A percentile compares a stretch with the other conserved stretches of the same genome.
Evolutionary conservation across 129 eudicot species (phyloP).

Genomic region (carrot (Daucus carota)): DNA sequence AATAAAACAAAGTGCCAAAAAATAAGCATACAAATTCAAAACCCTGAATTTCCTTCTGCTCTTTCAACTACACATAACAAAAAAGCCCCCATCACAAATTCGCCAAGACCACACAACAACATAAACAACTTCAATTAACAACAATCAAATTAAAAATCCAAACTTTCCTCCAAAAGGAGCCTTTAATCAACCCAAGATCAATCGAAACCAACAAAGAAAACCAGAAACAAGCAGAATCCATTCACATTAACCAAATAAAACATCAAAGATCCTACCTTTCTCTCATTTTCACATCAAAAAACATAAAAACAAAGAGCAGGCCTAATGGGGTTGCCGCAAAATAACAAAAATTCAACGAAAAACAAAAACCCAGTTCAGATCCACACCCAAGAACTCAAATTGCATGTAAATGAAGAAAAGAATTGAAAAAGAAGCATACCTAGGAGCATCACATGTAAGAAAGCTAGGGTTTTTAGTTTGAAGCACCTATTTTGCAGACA

Average conservation of each 20-base stretch:
- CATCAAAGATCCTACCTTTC: background rate
- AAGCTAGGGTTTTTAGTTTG: slow-evolving; percentile 33
- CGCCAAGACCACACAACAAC: background rate
- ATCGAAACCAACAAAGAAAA: background rate
- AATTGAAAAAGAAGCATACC: slow-evolving; percentile 7
- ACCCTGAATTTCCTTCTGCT: too few species aligned
- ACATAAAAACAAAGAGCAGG: background rate
- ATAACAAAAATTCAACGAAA: background rate
- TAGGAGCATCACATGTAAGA: slow-evolving; percentile 13
- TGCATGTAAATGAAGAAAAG: background rate
- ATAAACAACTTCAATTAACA: background rate
- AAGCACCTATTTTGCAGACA: slow-evolving; percentile 9
- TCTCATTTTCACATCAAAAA: background rate
- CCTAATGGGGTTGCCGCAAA: background rate
- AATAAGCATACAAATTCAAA: background rate
- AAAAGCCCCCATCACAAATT: background rate
- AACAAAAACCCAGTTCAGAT: slow-evolving; percentile 18
- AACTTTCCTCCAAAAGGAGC: background rate
- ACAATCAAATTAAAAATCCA: background rate
- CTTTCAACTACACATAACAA: too few species aligned
- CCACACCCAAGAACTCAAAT: slow-evolving; percentile 19
- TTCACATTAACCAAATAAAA: background rate
- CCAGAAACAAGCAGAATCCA: background rate
- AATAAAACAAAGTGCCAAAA: background rate
- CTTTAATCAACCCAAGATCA: background rate